Percentiles rank a stretch among this genome's conserved stretches.
Evolutionary conservation across 352 stramenopile genomes (phyloP).

Genomic region (Globisporangium carolinianum): DNA sequence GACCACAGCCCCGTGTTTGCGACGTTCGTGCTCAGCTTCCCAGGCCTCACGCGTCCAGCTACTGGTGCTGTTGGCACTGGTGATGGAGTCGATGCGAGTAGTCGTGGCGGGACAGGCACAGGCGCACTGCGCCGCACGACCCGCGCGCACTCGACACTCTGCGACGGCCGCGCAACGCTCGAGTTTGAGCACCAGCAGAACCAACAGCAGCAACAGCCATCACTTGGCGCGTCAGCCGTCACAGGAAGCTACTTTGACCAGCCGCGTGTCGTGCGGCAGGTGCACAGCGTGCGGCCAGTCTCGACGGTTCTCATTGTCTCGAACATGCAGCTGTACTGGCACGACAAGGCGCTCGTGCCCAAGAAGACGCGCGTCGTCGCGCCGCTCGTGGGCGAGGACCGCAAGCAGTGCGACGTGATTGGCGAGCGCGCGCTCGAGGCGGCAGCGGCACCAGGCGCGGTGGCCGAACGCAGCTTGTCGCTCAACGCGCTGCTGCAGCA

Average conservation of each 20-base stretch:
- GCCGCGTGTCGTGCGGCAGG: conserved; percentile 54
- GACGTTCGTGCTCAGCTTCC: conserved; percentile 74
- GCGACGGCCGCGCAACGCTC: conserved; percentile 3
- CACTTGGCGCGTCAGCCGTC: conserved; percentile 7
- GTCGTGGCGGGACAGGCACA: neutral
- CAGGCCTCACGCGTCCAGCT: conserved; percentile 20
- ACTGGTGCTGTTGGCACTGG: conserved; percentile 4
- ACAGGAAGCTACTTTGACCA: conserved; percentile 76
- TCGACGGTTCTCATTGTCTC: conserved; percentile 68
- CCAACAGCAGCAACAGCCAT: conserved; percentile 5
- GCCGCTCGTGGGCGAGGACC: conserved; percentile 66
- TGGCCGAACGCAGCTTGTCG: conserved; percentile 34
- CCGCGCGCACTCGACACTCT: conserved; percentile 42
- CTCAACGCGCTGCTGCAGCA: conserved; percentile 76
- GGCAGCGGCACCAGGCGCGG: conserved; percentile 16
- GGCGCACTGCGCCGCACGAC: conserved; percentile 19
- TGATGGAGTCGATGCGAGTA: neutral
- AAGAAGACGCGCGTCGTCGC: conserved; percentile 75
- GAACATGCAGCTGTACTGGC: conserved; percentile 71
- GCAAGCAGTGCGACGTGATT: conserved; percentile 74
- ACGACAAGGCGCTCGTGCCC: conserved; percentile 64
- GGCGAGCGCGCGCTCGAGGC: conserved; percentile 47
- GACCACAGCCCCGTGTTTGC: conserved; percentile 77
- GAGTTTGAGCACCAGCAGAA: neutral
- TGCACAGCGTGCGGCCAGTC: conserved; percentile 46